These are phyloP conservation scores for Leptodermis oblonga DNA, from an alignment of 257 asterid species.

Conservation along the genomic window DNA sequence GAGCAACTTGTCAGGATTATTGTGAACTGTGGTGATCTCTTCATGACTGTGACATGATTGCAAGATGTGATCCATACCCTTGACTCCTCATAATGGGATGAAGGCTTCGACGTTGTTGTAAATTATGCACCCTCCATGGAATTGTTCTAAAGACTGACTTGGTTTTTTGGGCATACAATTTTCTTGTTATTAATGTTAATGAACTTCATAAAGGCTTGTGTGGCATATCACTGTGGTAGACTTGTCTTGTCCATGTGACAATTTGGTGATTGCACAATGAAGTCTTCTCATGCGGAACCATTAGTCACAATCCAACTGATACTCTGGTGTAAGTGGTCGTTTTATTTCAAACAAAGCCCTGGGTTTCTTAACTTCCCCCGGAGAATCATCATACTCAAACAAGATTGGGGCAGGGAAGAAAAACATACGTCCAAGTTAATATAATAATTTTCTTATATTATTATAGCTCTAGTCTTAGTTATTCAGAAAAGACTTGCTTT, in stretches of 20 bases:
- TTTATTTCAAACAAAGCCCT: background rate
- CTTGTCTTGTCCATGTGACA: background rate
- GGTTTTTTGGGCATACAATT: no score
- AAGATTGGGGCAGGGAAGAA: background rate
- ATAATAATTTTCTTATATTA: background rate
- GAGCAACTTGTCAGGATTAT: background rate
- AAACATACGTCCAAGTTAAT: background rate
- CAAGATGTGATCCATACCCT: background rate
- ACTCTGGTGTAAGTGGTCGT: background rate
- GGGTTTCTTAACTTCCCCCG: background rate
- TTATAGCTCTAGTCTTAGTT: background rate
- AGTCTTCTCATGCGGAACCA: conserved; percentile 1
- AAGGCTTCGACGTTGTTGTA: no score
- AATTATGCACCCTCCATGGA: no score
- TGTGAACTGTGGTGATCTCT: background rate
- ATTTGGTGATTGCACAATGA: background rate
- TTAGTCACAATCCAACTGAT: background rate
- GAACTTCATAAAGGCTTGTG: background rate
- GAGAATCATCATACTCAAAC: background rate
- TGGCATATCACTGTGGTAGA: background rate
- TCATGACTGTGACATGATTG: background rate
- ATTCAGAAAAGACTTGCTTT: background rate
- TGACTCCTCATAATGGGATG: background rate
- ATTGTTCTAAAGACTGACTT: background rate
- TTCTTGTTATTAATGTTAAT: background rate